phyloP scores from a whole-genome alignment of 495 filamentous ascomycete species.

The Tuber magnatum region DNA sequence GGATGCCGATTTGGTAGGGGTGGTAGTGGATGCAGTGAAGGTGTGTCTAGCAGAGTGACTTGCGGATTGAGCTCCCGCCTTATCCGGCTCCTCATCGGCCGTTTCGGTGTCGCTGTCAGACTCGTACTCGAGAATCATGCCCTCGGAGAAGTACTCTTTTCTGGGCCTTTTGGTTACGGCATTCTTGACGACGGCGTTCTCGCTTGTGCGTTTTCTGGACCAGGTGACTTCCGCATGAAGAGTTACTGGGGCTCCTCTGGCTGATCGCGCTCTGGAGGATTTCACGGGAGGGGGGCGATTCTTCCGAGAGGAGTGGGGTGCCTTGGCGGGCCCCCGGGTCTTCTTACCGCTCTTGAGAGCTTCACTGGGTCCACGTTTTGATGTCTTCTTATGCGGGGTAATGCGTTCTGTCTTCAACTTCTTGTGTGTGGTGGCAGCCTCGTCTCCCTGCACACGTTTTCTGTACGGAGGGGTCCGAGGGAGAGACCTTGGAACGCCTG shows the following conservation, averaged over 20 bases:
- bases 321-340: neutral
- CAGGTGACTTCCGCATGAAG: neutral
- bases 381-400: neutral
- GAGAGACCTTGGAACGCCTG: too few relatives aligned
- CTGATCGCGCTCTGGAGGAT: neutral
- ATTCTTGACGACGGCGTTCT: neutral
- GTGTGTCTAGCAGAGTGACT: neutral
- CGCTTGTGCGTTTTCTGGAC: neutral
- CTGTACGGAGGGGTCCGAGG: too few relatives aligned
- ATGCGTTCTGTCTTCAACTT: neutral
- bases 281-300: neutral
- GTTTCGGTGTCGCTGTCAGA: neutral
- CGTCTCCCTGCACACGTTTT: neutral
- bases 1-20: neutral
- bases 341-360: neutral
- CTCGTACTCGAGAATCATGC: neutral
- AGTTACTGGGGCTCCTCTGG: neutral
- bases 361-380: neutral
- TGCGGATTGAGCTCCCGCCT: neutral
- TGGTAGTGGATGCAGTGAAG: neutral
- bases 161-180: neutral
- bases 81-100: neutral
- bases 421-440: neutral
- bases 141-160: neutral
- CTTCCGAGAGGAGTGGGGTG: neutral